Evolutionary conservation across 2,329 filamentous ascomycete species (phyloP), one percentile per base, ranked within the genome.

Genomic region (Saccharata proteae): DNA sequence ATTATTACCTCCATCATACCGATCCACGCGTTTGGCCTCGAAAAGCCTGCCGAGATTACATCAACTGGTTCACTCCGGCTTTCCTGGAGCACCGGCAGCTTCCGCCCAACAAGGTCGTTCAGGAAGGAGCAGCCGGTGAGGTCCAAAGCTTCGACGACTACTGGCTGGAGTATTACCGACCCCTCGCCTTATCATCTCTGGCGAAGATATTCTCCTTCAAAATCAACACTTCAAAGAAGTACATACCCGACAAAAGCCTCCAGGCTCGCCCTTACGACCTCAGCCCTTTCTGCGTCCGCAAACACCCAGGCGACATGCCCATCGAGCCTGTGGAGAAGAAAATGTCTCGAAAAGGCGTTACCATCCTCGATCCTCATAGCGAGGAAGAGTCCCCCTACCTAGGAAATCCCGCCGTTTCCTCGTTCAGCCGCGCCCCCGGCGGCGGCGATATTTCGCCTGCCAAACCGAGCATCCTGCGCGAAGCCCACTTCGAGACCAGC

Each of bases 151-250:
- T 83, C 38, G 88, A 96, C 49, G 85, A 96, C 54, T 98, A 93
- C 55, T 98, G 90, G 90, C 65, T 90, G 6, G 90, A 98, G 52
- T 96, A 94, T 54, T 98, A 98, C 51, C 76, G 86, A 10, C 90
- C 90, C 0, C 69, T 82, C 6, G 82, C 81, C 0, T 61, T 96
- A 1, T 93, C 90, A 0, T 90, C 84, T 0, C 84, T 96, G 42
- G 71, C 77, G 10, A 98, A 94, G 51, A 80, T 94, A 52, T 94
- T 93, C 50, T 74, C 84, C 0, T 93, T 81, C 57, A 85, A 82
- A 49, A 82, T 96, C 70, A 93, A 88, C 48, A 86, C 82, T 1
- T 90, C 82, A 4, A 74, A 86, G 40, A 80, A 80, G 38, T 86
- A 88, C 49, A 78, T 88, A 18, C 80, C 81, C 8, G 69, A 86